Percentiles rank a stretch among this genome's conserved stretches.
Conservation (phyloP, 352 stramenopile species). For the Phytophthora fragariae region DNA sequence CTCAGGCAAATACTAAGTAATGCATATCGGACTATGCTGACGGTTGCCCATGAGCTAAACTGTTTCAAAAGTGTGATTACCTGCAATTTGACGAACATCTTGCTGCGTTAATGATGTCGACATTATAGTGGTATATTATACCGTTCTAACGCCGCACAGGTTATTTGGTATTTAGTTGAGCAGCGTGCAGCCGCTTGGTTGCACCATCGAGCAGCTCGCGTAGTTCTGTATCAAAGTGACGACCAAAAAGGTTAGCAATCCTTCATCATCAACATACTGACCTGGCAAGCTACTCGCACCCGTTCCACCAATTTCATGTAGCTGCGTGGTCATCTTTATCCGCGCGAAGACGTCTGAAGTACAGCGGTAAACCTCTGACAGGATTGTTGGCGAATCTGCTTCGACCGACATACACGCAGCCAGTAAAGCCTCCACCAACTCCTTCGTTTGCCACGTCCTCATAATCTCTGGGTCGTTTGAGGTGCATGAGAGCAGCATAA, state of each 20-base stretch:
- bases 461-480: constrained; percentile 2
- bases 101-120: no score
- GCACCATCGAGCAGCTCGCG: neutral
- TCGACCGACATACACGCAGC: constrained; percentile 14
- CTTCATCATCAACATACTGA: neutral
- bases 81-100: neutral
- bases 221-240: neutral
- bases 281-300: neutral
- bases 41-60: neutral
- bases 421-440: constrained; percentile 24
- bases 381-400: neutral
- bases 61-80: neutral
- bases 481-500: constrained; percentile 26
- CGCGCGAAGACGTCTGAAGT: neutral
- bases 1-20: no score
- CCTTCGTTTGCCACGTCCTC: constrained; percentile 16
- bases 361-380: neutral
- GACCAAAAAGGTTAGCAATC: neutral
- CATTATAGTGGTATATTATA: no score
- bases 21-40: neutral
- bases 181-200: neutral
- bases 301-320: neutral
- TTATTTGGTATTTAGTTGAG: neutral
- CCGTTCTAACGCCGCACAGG: neutral
- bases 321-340: neutral